Evolutionary conservation across 2,329 filamentous ascomycete genomes (phyloP), one percentile per base, ranked within the genome.

Genomic region (Sclerotinia borealis): DNA sequence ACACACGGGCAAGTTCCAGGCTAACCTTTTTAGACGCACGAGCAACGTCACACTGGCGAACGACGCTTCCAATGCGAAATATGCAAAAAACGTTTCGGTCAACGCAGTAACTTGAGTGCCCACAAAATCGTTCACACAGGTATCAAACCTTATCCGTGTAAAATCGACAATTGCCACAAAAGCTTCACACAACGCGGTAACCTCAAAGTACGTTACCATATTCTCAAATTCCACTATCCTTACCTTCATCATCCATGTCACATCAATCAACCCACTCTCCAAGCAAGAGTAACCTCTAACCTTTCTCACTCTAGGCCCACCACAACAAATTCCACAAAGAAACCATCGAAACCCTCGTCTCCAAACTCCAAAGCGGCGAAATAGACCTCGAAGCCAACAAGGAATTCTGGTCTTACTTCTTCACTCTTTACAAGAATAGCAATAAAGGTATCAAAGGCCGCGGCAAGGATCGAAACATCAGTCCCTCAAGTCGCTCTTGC

Each of bases 391-490:
- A 87, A 43, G 76, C 78, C 17, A 91, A 97, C 71, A 87, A 85
- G 66, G 88, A 92, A 65, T 80, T 97, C 58, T 92, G 90, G 80
- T 85, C 89, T 69, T 96, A 96, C 77, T 95, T 98, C 73, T 84
- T 87, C 4, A 83, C 83, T 0, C 81, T 96, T n/a, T 97, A 96
- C 82, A 96, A 96, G 80, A 96, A 98, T 78, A 93, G 90, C 78
- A 98, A 98, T 83, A 96, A 96, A 76, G 95, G 95, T 1, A 97
- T 98, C 80, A 98, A 97, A 77, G 95, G 95, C 13, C 87, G 95
- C 51, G 95, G 95, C 49, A 95, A 93, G 74, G 90, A 93, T 70
- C 83, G 91, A 63, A 86, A 86, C 64, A 88, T 92, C 61, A 74
- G 68, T 19, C 59, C 66, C 4, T 65, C 59, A 58, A 34, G 22